Evolutionary conservation across 2,329 filamentous ascomycete genomes (phyloP).

Genomic region (Karstenula rhodostoma): DNA sequence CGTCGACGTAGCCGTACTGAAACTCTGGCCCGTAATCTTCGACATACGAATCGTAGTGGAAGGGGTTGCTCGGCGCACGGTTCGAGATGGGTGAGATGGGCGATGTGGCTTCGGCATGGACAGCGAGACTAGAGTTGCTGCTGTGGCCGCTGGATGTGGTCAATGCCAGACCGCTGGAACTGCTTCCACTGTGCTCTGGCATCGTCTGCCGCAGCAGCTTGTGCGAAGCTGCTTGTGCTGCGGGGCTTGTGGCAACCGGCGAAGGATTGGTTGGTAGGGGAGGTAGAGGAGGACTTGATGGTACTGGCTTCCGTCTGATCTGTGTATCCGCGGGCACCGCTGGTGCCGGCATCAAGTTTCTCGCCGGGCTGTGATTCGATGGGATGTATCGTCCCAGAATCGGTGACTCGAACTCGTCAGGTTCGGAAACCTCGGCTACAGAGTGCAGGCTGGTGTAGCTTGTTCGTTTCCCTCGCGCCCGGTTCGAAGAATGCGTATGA

Average conservation of each 20-base stretch:
- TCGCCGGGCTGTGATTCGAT: slow-evolving; percentile 11
- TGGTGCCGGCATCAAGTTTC: slow-evolving; percentile 22
- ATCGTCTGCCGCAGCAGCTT: slow-evolving; percentile 35
- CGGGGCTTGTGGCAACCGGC: slow-evolving; percentile 22
- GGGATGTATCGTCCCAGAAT: slow-evolving; percentile 25
- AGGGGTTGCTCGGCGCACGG: slow-evolving; percentile 32
- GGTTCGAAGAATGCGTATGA: slow-evolving; percentile 46
- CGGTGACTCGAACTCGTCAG: slow-evolving; percentile 39
- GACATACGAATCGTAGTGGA: slow-evolving; percentile 36
- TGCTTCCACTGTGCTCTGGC: slow-evolving; percentile 35
- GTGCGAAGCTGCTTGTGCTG: slow-evolving; percentile 29
- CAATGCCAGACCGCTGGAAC: slow-evolving; percentile 31
- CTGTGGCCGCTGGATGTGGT: slow-evolving; percentile 19
- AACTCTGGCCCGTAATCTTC: slow-evolving; percentile 47
- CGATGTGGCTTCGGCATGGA: slow-evolving; percentile 22
- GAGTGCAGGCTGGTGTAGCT: slow-evolving; percentile 43
- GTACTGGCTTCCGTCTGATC: slow-evolving; percentile 39
- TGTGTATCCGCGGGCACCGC: slow-evolving; percentile 24
- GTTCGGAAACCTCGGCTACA: slow-evolving; percentile 43
- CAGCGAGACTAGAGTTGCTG: slow-evolving; percentile 14
- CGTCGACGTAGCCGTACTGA: slow-evolving; percentile 26
- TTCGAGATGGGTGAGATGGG: slow-evolving; percentile 25
- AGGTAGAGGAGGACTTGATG: slow-evolving; percentile 20
- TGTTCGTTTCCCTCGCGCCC: slow-evolving; percentile 42
- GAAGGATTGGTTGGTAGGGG: slow-evolving; percentile 1